Percentiles rank a stretch among this genome's conserved stretches.
These are phyloP conservation scores for Arabidopsis hybrid DNA, from an alignment of 441 rosid genomes.

Conservation along the genomic window DNA sequence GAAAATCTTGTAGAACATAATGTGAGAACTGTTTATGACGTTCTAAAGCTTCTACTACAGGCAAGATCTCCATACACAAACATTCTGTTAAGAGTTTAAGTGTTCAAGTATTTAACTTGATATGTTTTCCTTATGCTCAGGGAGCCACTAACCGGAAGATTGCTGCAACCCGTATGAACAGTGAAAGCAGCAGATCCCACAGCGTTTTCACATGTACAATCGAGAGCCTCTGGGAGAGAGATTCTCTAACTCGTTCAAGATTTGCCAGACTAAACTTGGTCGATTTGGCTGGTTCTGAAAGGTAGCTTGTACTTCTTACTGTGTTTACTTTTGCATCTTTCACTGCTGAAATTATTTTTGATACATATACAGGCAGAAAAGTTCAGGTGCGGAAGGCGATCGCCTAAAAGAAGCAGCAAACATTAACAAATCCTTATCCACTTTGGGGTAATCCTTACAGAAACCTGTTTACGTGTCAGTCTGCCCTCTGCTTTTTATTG, in stretches of 20 bases:
- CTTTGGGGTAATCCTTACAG: conserved; percentile 77
- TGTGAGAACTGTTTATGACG: conserved; percentile 75
- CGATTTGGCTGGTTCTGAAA: conserved; percentile 98
- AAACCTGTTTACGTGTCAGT: conserved; percentile 25
- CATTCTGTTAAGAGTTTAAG: conserved; percentile 28
- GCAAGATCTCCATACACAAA: conserved; percentile 47
- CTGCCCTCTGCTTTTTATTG: conserved; percentile 10
- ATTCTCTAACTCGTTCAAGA: conserved; percentile 82
- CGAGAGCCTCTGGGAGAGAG: conserved; percentile 93
- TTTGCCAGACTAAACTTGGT: conserved; percentile 96
- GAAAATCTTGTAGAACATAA: conserved; percentile 81
- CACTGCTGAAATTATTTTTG: conserved; percentile 19
- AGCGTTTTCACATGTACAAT: conserved; percentile 95
- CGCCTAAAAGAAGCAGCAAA: conserved; percentile 98
- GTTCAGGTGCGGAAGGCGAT: conserved; percentile 98
- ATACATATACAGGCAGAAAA: conserved; percentile 77
- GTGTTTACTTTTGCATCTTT: conserved; percentile 21
- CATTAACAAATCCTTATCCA: conserved; percentile 92
- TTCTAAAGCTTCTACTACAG: conserved; percentile 77
- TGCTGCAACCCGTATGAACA: conserved; percentile 92
- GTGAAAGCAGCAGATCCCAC: conserved; percentile 98
- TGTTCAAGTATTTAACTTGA: conserved; percentile 31
- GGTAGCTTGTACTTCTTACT: conserved; percentile 53
- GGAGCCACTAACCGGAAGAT: conserved; percentile 92
- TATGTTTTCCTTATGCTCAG: conserved; percentile 50